Evolutionary conservation across 2,329 filamentous ascomycete genomes (phyloP).

Genomic region (Pyrenophora seminiperda): DNA sequence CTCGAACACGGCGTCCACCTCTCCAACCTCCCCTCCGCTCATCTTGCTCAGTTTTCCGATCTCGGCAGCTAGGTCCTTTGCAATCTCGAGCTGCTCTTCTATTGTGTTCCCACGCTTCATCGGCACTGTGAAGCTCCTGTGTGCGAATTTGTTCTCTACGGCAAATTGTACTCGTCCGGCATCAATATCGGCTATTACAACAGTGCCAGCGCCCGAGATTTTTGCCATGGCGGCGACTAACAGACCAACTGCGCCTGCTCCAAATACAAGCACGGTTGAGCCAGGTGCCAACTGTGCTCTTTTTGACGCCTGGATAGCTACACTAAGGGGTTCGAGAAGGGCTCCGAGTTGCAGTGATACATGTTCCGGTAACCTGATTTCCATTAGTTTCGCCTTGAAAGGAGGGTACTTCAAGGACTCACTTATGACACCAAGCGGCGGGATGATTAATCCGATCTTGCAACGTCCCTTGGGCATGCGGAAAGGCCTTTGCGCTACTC

Average conservation of each 20-base stretch:
- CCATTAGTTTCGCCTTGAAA: constrained; percentile 7
- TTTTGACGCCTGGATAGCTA: constrained; percentile 64
- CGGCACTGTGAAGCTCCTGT: constrained; percentile 53
- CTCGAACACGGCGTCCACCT: constrained; percentile 74
- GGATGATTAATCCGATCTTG: constrained; percentile 67
- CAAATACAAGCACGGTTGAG: constrained; percentile 62
- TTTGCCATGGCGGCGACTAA: constrained; percentile 63
- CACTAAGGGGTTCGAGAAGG: constrained; percentile 64
- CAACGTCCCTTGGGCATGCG: constrained; percentile 68
- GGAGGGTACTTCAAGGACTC: constrained; percentile 4
- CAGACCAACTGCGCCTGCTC: constrained; percentile 65
- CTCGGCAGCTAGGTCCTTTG: constrained; percentile 55
- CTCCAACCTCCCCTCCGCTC: constrained; percentile 50
- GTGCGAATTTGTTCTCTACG: constrained; percentile 55
- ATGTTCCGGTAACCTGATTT: constrained; percentile 53
- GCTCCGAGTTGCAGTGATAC: constrained; percentile 63
- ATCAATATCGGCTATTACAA: constrained; percentile 67
- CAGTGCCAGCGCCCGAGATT: constrained; percentile 58
- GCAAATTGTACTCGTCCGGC: constrained; percentile 62
- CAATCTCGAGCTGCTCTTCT: constrained; percentile 60
- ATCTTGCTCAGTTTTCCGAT: constrained; percentile 47
- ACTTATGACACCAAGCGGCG: constrained; percentile 63
- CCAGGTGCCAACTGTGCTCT: constrained; percentile 56
- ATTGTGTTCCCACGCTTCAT: constrained; percentile 54
- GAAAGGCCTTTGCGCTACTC: constrained; percentile 64